phyloP scores from a whole-genome alignment of 129 eudicot species.

The Flaveria ramosissima region DNA sequence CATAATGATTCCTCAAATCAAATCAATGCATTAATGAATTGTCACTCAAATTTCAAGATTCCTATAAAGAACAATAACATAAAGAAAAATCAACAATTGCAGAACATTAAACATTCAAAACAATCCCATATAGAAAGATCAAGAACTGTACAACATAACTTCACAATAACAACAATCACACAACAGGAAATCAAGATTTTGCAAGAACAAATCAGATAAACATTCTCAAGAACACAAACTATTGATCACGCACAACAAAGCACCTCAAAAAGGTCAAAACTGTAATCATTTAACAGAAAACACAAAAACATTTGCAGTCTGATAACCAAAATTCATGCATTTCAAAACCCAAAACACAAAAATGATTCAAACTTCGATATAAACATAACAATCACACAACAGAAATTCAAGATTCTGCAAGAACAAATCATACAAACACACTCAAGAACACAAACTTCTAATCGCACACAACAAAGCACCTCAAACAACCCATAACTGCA shows the following conservation, averaged over 20 bases:
- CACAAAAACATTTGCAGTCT: no score
- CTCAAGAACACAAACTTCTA: no score
- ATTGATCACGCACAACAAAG: not conserved
- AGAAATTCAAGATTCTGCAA: no score
- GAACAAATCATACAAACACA: no score
- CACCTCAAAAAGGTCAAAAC: not conserved
- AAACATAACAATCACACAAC: not conserved
- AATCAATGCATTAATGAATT: no score
- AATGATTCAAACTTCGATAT: not conserved
- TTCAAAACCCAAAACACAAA: not conserved
- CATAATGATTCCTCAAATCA: no score
- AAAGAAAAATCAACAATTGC: not conserved
- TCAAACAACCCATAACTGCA: not conserved
- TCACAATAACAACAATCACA: conserved; percentile 19
- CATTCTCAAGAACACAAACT: not conserved
- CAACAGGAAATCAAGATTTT: not conserved
- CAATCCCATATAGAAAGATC: not conserved
- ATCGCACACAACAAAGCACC: no score
- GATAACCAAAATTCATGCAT: no score
- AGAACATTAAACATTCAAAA: conserved; percentile 9
- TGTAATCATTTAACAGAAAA: no score
- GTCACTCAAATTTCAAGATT: no score
- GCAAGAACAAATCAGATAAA: not conserved
- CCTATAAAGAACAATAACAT: not conserved
- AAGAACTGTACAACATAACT: conserved; percentile 4